Percentiles rank a stretch among this genome's conserved stretches.
These are phyloP conservation scores for Diaporthe vaccinii DNA, from an alignment of 2,329 filamentous ascomycete genomes.

Conservation along the genomic window DNA sequence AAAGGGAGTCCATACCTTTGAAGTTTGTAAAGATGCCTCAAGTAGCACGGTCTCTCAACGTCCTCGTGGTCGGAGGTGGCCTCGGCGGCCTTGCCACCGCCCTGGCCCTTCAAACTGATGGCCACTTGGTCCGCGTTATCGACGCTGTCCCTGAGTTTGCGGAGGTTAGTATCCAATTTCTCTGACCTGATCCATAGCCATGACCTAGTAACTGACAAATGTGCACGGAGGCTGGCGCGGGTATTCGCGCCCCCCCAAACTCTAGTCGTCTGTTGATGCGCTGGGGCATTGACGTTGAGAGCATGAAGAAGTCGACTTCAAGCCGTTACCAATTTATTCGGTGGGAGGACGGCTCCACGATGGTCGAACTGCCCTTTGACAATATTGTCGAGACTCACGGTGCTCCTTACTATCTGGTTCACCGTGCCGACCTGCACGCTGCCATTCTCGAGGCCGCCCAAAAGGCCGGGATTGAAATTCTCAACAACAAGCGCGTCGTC, in stretches of 20 bases:
- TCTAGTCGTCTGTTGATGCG: conserved; percentile 47
- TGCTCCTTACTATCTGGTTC: conserved; percentile 52
- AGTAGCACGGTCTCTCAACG: conserved; percentile 17
- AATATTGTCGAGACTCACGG: conserved; percentile 45
- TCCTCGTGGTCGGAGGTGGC: conserved; percentile 43
- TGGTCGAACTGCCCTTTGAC: not conserved
- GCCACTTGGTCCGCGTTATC: not conserved
- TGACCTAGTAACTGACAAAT: not conserved
- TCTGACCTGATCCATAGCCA: not conserved
- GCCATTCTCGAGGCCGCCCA: conserved; percentile 48
- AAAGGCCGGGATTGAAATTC: conserved; percentile 35
- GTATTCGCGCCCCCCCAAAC: conserved; percentile 52
- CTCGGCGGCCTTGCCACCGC: conserved; percentile 38
- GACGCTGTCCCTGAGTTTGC: conserved; percentile 1
- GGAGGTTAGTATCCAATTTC: not conserved
- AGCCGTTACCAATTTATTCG: conserved; percentile 46
- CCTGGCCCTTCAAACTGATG: not conserved
- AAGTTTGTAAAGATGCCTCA: not conserved
- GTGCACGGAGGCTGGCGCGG: conserved; percentile 46
- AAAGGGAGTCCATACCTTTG: not conserved
- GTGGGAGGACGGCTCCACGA: conserved; percentile 45
- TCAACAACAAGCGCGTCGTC: conserved; percentile 45
- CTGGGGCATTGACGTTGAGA: conserved; percentile 49
- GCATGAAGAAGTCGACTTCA: conserved; percentile 47
- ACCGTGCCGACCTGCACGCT: conserved; percentile 53